These are phyloP conservation scores for Bacidia gigantensis DNA, from an alignment of 495 filamentous ascomycete species.

Conservation along the genomic window DNA sequence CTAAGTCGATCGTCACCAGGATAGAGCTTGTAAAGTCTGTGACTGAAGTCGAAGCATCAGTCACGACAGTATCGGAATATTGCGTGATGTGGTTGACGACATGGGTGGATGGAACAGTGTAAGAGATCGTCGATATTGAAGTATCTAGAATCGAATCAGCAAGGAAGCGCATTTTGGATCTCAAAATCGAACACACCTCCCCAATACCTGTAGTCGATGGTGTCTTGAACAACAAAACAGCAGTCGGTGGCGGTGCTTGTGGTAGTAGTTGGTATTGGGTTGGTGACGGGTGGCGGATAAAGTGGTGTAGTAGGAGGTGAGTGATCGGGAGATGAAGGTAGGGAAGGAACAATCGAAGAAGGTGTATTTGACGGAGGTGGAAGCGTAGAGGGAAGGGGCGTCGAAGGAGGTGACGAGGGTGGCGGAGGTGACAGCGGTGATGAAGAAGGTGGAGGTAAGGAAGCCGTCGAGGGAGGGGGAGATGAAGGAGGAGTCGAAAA, in stretches of 20 bases:
- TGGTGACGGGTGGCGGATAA: not conserved
- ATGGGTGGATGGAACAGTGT: not conserved
- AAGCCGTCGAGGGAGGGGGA: not conserved
- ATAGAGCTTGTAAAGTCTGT: conserved; percentile 1
- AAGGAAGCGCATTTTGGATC: not conserved
- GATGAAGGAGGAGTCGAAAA: no score
- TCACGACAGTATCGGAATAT: conserved; percentile 5
- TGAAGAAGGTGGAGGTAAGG: not conserved
- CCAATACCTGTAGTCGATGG: conserved; percentile 13
- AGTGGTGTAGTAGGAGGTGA: not conserved
- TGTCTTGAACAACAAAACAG: conserved; percentile 14
- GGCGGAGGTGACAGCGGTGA: no score
- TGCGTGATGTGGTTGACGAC: not conserved
- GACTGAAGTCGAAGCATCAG: not conserved
- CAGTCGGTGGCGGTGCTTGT: conserved; percentile 6
- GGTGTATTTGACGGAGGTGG: not conserved
- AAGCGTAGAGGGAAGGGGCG: not conserved
- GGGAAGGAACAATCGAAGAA: not conserved
- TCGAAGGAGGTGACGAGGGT: no score
- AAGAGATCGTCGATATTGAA: conserved; percentile 6
- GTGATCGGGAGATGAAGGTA: not conserved
- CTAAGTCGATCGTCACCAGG: conserved; percentile 2
- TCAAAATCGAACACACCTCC: not conserved
- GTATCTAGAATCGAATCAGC: conserved; percentile 1
- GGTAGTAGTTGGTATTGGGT: not conserved